Conservation (phyloP, 2,329 filamentous ascomycete species). For the Colletotrichum sidae region DNA sequence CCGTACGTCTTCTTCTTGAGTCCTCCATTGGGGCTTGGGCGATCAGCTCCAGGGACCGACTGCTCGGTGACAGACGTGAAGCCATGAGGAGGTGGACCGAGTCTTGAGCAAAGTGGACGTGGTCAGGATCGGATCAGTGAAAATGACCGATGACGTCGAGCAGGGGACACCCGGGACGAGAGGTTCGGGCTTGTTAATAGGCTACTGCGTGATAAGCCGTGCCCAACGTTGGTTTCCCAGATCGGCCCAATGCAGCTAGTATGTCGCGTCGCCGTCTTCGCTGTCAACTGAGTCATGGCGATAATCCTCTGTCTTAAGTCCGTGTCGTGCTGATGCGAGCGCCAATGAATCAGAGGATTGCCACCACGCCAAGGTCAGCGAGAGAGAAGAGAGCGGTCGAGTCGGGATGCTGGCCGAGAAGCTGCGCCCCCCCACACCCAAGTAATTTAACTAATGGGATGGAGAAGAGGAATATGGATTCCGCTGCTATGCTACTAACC, state of each 20-base stretch:
- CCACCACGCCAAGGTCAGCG: conserved; percentile 19
- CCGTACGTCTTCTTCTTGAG: background rate
- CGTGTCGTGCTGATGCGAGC: conserved; percentile 22
- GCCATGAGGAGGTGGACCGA: too few species aligned
- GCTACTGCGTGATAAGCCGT: too few species aligned
- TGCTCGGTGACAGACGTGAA: too few species aligned
- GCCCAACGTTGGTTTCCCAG: background rate
- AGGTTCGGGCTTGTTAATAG: too few species aligned
- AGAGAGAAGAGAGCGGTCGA: background rate
- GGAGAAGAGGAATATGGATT: conserved; percentile 25
- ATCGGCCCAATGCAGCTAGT: background rate
- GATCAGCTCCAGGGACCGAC: too few species aligned
- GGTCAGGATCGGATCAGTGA: too few species aligned
- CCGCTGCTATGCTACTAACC: conserved; percentile 1
- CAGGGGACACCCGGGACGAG: background rate
- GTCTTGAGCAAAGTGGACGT: too few species aligned
- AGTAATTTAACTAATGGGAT: too few species aligned
- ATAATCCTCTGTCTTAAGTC: conserved; percentile 4
- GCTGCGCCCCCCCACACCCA: conserved; percentile 1
- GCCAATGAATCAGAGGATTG: conserved; percentile 8
- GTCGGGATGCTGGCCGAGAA: background rate
- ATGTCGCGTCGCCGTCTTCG: background rate
- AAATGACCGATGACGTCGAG: conserved; percentile 8
- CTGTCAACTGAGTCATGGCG: conserved; percentile 22
- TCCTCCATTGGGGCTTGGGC: background rate